These are phyloP conservation scores for Grosmannia huntii DNA, from an alignment of 2,329 filamentous ascomycete genomes.

Conservation along the genomic window DNA sequence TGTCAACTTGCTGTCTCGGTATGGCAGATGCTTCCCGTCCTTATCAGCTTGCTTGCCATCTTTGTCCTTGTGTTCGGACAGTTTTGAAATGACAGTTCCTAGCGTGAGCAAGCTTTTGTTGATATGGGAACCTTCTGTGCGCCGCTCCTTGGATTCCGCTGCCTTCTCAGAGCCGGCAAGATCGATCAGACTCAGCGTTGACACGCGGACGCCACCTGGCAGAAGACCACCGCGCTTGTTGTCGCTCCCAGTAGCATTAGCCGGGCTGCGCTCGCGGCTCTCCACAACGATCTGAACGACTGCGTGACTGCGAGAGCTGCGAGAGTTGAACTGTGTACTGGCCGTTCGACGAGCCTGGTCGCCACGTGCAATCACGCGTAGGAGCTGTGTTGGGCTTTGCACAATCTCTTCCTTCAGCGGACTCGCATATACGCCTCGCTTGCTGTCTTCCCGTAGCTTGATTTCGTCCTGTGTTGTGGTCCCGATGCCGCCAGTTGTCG, in stretches of 20 bases:
- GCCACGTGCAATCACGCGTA: conserved; percentile 88
- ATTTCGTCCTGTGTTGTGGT: conserved; percentile 71
- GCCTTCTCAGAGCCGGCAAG: conserved; percentile 92
- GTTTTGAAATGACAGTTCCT: conserved; percentile 83
- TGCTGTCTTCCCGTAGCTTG: conserved; percentile 91
- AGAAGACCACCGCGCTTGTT: conserved; percentile 56
- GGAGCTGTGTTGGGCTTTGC: conserved; percentile 87
- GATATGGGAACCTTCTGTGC: conserved; percentile 92
- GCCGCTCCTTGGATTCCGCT: conserved; percentile 85
- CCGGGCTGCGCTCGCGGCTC: conserved; percentile 72
- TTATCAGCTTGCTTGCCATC: conserved; percentile 60
- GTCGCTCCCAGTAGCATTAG: conserved; percentile 31
- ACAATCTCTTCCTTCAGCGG: conserved; percentile 97
- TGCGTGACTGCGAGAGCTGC: conserved; percentile 94
- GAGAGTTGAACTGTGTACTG: conserved; percentile 92
- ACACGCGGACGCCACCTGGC: conserved; percentile 87
- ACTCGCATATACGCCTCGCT: conserved; percentile 89
- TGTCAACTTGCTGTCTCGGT: conserved; percentile 95
- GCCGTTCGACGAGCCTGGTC: conserved; percentile 82
- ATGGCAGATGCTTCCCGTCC: conserved; percentile 85
- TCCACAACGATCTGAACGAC: conserved; percentile 98
- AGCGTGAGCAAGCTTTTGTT: conserved; percentile 95
- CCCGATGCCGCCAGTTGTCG: conserved; percentile 43
- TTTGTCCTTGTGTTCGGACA: conserved; percentile 85
- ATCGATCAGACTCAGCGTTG: conserved; percentile 90